Conservation (phyloP, 352 stramenopile genomes). For the Pythium graminicola region DNA sequence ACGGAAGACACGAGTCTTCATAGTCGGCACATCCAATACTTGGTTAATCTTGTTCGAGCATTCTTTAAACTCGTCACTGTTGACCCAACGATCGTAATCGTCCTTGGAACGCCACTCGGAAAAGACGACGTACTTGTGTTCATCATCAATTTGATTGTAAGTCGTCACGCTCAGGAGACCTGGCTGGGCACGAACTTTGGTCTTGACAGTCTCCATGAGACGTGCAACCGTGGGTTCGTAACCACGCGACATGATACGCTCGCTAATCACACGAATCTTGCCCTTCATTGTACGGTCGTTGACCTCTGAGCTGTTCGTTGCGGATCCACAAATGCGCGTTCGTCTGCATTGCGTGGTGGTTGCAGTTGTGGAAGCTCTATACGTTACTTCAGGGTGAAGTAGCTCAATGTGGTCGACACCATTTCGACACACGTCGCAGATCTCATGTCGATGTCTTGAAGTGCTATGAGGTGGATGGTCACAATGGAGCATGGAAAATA, state of each 20-base stretch:
- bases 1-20: slow-evolving; percentile 78
- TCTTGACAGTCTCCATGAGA: slow-evolving; percentile 85
- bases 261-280: slow-evolving; percentile 56
- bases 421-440: slow-evolving; percentile 16
- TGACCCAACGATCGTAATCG: slow-evolving; percentile 74
- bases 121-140: slow-evolving; percentile 87
- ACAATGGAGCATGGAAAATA: neutral
- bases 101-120: slow-evolving; percentile 82
- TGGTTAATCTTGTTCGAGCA: slow-evolving; percentile 81
- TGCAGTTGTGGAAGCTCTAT: slow-evolving; percentile 13
- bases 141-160: slow-evolving; percentile 64
- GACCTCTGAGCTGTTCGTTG: neutral
- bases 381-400: slow-evolving; percentile 23
- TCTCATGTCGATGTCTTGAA: slow-evolving; percentile 6
- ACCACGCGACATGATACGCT: slow-evolving; percentile 84
- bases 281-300: slow-evolving; percentile 8
- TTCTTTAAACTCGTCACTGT: slow-evolving; percentile 70
- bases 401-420: slow-evolving; percentile 14
- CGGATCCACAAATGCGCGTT: slow-evolving; percentile 13
- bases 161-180: slow-evolving; percentile 74
- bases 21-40: slow-evolving; percentile 70
- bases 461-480: too few relatives aligned
- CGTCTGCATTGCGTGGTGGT: slow-evolving; percentile 10
- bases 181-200: slow-evolving; percentile 66
- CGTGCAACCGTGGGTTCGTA: slow-evolving; percentile 76